Evolutionary conservation across 306 rosid species (phyloP), one percentile per base, ranked within the genome.

Genomic region (Quillaja saponaria): DNA sequence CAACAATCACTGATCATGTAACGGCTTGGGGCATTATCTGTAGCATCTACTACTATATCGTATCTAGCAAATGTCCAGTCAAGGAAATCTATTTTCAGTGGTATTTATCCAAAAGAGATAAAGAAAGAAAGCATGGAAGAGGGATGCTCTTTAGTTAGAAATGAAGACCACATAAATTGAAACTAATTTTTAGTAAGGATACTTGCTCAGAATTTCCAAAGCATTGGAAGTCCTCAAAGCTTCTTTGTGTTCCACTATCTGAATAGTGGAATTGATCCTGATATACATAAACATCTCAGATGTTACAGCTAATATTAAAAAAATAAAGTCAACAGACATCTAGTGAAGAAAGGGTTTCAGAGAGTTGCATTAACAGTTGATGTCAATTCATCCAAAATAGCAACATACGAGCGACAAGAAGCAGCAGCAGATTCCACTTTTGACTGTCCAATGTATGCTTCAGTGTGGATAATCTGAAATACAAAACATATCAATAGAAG

Each of bases 1-100:
- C 99, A 92, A 81, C 99, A 89, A 78, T 92, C 99, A 45, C 84
- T 92, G 62, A 89, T 92, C 91, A 92, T 49, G 81, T 92, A 92
- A 54, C 96, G 89, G 69, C 91, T 92, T 12, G 99, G 96, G 79
- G 96, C 94, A 81, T 92, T 92, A 77, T 92, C 99, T 1, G 99
- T 89, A 37, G 99, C 96, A 66, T 92, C 99, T 34, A 92, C 85
- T 38, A 89, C 71, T 42, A 89, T 67, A 72, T 89, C 96, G 61
- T 86, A 92, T 78, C 99, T 92, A 73, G 13, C 58, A 64, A 68
- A 73, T 69, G 34, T 66, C 63, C 13, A 71, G 84, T 84, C 61
- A 84, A 3, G 84, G 78, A 71, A 73, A 80, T 14, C 40, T 13
- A 57, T 71, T 63, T 49, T 54, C 40, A 52, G 58, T 40, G 10